Evolutionary conservation across 2,329 filamentous ascomycete species (phyloP).

Genomic region (Fusarium paranaense): DNA sequence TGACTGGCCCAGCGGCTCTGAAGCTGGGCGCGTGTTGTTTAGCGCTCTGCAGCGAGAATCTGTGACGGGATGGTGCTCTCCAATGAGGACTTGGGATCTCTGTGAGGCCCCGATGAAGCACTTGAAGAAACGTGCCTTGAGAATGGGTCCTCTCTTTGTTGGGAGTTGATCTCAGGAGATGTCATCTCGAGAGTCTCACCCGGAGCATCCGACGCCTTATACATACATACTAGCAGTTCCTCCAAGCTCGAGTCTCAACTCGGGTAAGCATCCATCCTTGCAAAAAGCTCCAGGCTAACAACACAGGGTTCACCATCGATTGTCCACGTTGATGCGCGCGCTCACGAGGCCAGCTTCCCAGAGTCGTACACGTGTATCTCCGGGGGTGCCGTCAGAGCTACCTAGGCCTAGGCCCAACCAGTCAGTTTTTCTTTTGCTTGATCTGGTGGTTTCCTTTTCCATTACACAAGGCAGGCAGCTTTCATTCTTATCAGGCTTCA

Average conservation of each 20-base stretch:
- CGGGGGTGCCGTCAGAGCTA: conserved; percentile 13
- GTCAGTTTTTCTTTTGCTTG: neutral
- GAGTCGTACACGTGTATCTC: conserved; percentile 29
- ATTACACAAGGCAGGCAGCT: neutral
- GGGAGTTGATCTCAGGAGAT: neutral
- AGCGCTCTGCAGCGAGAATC: conserved; percentile 25
- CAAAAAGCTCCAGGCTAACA: conserved; percentile 1
- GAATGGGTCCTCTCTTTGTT: neutral
- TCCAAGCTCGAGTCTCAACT: neutral
- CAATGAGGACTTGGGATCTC: neutral
- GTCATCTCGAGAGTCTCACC: neutral
- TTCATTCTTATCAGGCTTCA: neutral
- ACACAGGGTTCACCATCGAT: conserved; percentile 5
- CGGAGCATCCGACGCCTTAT: conserved; percentile 26
- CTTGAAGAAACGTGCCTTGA: neutral
- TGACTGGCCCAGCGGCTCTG: conserved; percentile 24
- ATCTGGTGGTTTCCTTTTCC: neutral
- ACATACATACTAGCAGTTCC: neutral
- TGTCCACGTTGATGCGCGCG: neutral
- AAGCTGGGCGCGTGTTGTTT: conserved; percentile 8
- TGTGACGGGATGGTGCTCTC: neutral
- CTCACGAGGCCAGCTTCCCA: conserved; percentile 19
- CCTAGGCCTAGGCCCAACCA: conserved; percentile 2
- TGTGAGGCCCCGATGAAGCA: conserved; percentile 3
- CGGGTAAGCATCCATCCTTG: neutral